Evolutionary conservation across 2,329 filamentous ascomycete genomes (phyloP).

Genomic region (Phyllosticta citribraziliensis): DNA sequence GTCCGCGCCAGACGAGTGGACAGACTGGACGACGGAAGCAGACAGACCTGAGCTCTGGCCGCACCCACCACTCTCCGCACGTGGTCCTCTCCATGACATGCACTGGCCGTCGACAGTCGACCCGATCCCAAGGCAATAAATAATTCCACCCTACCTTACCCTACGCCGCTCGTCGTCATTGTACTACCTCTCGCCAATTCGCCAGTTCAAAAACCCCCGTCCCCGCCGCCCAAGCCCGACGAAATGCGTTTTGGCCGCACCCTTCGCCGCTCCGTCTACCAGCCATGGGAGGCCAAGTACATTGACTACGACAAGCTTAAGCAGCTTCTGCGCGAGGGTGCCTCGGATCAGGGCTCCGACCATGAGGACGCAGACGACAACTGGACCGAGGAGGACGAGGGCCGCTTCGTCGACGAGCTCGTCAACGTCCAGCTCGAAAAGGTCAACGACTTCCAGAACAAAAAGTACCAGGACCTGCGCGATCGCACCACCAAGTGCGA

Average conservation of each 20-base stretch:
- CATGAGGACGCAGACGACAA: slow-evolving; percentile 47
- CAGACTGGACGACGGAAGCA: neutral
- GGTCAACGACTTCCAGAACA: slow-evolving; percentile 78
- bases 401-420: slow-evolving; percentile 86
- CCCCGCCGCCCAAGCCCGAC: neutral
- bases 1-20: neutral
- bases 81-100: neutral
- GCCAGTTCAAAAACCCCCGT: neutral
- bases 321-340: slow-evolving; percentile 65
- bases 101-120: neutral
- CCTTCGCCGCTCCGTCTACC: slow-evolving; percentile 66
- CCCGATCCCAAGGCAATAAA: neutral
- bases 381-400: slow-evolving; percentile 94
- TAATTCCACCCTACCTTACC: neutral
- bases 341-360: slow-evolving; percentile 36
- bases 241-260: slow-evolving; percentile 90
- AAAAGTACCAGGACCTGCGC: slow-evolving; percentile 70
- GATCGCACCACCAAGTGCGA: slow-evolving; percentile 68
- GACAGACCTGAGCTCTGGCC: neutral
- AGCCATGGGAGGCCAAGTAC: slow-evolving; percentile 87
- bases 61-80: neutral
- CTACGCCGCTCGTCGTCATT: neutral
- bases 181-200: neutral
- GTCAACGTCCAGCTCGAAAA: slow-evolving; percentile 93
- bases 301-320: slow-evolving; percentile 95